phyloP scores from a whole-genome alignment of 2,329 filamentous ascomycete species.

The Amesomyces nigricolor region DNA sequence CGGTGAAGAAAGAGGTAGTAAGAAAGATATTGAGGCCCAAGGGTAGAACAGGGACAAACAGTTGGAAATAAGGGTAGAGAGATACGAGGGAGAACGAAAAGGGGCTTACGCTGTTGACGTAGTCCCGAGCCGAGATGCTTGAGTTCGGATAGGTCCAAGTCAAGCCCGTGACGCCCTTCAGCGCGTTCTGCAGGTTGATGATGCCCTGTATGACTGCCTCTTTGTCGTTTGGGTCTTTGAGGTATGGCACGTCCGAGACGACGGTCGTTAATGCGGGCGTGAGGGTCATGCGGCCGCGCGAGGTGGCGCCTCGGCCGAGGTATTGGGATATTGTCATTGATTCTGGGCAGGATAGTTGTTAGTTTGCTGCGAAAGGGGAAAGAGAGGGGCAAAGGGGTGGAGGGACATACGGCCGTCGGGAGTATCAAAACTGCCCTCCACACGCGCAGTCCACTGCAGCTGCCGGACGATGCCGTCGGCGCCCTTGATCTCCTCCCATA shows the following conservation, averaged over 20 bases:
- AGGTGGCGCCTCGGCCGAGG: conserved; percentile 52
- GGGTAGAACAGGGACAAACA: no score
- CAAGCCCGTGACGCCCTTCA: conserved; percentile 45
- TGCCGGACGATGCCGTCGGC: conserved; percentile 57
- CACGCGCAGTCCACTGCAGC: conserved; percentile 61
- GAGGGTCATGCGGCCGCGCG: conserved; percentile 54
- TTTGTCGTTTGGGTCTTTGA: conserved; percentile 49
- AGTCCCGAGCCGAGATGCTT: conserved; percentile 44
- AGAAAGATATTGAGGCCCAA: no score
- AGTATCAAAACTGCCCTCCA: conserved; percentile 48
- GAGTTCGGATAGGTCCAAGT: conserved; percentile 45
- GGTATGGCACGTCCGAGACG: conserved; percentile 52
- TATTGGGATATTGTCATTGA: conserved; percentile 36
- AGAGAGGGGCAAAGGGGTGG: background rate
- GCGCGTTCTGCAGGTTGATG: conserved; percentile 47
- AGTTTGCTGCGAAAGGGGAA: background rate
- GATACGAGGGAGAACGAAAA: no score
- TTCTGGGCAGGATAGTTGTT: conserved; percentile 11
- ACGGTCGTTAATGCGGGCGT: conserved; percentile 48
- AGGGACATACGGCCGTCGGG: conserved; percentile 25
- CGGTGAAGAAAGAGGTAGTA: no score
- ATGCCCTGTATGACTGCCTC: conserved; percentile 54
- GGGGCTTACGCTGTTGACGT: conserved; percentile 40
- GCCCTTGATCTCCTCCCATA: conserved; percentile 54
- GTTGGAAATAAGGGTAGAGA: no score